Percentiles rank a stretch among this genome's conserved stretches.
Evolutionary conservation across 179 eudicot species (phyloP).

Genomic region (Beta macrorhiza): DNA sequence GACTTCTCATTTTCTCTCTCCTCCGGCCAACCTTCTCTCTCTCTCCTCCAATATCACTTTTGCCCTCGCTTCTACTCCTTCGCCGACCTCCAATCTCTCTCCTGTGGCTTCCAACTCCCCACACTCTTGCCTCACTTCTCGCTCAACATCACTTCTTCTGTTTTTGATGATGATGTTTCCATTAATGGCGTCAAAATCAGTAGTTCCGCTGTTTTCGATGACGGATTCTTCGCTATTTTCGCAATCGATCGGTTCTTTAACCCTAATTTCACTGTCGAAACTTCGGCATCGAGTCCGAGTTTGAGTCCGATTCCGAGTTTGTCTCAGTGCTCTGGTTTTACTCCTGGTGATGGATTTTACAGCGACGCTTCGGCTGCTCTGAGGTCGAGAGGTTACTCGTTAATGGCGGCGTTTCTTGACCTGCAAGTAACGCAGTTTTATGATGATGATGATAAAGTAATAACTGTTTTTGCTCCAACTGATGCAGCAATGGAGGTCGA

Average conservation of each 20-base stretch:
- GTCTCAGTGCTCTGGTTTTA: background rate
- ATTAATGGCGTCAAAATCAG: constrained; percentile 43
- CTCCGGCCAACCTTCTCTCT: constrained; percentile 61
- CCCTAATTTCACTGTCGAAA: constrained; percentile 24
- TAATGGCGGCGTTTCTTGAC: constrained; percentile 60
- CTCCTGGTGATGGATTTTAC: constrained; percentile 10
- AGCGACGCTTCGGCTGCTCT: constrained; percentile 37
- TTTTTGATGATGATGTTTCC: constrained; percentile 32
- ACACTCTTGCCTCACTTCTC: constrained; percentile 40
- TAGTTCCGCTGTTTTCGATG: constrained; percentile 45
- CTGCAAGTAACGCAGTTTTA: constrained; percentile 41
- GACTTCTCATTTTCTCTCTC: constrained; percentile 45
- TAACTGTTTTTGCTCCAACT: constrained; percentile 59
- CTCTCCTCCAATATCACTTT: constrained; percentile 58
- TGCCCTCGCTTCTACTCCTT: constrained; percentile 51
- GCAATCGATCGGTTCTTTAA: constrained; percentile 47
- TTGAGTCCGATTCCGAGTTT: background rate
- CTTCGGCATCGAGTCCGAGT: background rate
- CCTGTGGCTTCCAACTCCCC: constrained; percentile 44
- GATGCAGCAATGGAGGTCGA: constrained; percentile 40
- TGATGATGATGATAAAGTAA: background rate
- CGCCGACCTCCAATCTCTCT: constrained; percentile 52
- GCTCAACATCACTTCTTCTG: constrained; percentile 44
- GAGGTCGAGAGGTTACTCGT: constrained; percentile 50
- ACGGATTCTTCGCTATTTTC: constrained; percentile 44